Conservation (phyloP, 164 flowering plant genomes). For the Tetracentron sinense region DNA sequence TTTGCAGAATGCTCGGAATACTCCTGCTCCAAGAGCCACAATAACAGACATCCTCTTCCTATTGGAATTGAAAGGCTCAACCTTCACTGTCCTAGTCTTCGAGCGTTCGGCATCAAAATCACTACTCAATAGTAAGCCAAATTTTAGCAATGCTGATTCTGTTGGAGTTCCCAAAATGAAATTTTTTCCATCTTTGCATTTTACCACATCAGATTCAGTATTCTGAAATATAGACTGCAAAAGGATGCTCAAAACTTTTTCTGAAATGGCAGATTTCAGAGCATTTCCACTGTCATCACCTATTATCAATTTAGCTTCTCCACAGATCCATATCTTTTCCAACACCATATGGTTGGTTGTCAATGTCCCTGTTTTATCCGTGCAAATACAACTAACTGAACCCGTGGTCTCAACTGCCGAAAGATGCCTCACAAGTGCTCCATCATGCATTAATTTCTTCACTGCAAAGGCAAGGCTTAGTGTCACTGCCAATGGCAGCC, state of each 20-base stretch:
- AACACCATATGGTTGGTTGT: no score
- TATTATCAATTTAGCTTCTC: no score
- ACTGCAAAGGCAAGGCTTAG: slow-evolving; percentile 36
- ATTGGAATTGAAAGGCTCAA: slow-evolving; percentile 41
- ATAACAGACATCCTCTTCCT: slow-evolving; percentile 40
- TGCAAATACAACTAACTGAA: no score
- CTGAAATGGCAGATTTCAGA: no score
- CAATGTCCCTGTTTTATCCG: no score
- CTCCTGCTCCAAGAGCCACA: slow-evolving; percentile 26
- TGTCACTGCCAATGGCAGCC: slow-evolving; percentile 38
- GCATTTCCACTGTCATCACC: no score
- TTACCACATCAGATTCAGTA: slow-evolving; percentile 40
- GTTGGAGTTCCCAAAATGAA: no score
- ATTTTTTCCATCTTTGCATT: slow-evolving; percentile 22
- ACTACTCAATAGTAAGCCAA: slow-evolving; percentile 25
- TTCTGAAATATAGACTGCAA: no score
- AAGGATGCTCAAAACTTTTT: no score
- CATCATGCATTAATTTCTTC: slow-evolving; percentile 32
- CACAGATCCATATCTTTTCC: no score
- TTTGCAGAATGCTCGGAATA: slow-evolving; percentile 26
- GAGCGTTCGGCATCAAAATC: slow-evolving; percentile 16
- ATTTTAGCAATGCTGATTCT: slow-evolving; percentile 34
- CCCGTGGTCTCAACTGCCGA: no score
- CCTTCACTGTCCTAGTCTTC: slow-evolving; percentile 20
- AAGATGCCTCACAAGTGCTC: slow-evolving; percentile 35